These are phyloP conservation scores for Psilocybe azurescens DNA, from an alignment of 768 basidiomycete species.

Conservation along the genomic window DNA sequence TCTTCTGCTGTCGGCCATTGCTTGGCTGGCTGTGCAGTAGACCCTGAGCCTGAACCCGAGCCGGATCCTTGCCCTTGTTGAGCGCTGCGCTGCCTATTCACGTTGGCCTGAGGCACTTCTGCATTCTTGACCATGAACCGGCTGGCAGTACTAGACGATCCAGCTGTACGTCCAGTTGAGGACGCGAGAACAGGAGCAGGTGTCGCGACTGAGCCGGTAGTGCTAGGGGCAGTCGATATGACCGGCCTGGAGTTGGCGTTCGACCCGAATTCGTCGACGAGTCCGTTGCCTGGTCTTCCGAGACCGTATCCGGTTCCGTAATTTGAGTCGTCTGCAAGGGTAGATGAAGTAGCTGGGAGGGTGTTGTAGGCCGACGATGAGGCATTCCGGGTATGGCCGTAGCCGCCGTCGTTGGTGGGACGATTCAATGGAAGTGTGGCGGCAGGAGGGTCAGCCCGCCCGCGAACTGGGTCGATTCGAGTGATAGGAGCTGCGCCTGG, in stretches of 20 bases:
- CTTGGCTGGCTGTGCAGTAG: conserved; percentile 14
- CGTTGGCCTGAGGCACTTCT: conserved; percentile 33
- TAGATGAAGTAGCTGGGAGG: conserved; percentile 20
- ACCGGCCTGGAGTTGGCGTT: conserved; percentile 6
- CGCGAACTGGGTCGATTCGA: conserved; percentile 20
- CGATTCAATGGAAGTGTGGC: conserved; percentile 28
- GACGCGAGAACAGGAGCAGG: background rate
- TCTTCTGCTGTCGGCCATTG: conserved; percentile 62
- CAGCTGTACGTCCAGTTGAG: conserved; percentile 13
- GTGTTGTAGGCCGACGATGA: conserved; percentile 23
- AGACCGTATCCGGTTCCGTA: conserved; percentile 10
- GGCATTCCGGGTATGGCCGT: conserved; percentile 5
- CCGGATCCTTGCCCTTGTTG: conserved; percentile 20
- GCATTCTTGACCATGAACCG: conserved; percentile 50
- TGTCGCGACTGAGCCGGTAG: background rate
- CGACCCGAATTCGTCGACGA: conserved; percentile 24
- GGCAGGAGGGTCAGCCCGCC: conserved; percentile 17
- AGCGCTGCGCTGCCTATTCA: conserved; percentile 23
- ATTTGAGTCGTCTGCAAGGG: conserved; percentile 26
- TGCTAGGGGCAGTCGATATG: conserved; percentile 14
- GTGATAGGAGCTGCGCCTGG: conserved; percentile 12
- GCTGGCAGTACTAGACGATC: conserved; percentile 12
- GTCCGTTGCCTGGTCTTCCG: conserved; percentile 18
- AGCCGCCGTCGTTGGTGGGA: conserved; percentile 15
- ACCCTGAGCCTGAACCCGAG: conserved; percentile 14